These are phyloP conservation scores for Cucumis variabilis DNA, from an alignment of 331 rosid species.

Conservation along the genomic window DNA sequence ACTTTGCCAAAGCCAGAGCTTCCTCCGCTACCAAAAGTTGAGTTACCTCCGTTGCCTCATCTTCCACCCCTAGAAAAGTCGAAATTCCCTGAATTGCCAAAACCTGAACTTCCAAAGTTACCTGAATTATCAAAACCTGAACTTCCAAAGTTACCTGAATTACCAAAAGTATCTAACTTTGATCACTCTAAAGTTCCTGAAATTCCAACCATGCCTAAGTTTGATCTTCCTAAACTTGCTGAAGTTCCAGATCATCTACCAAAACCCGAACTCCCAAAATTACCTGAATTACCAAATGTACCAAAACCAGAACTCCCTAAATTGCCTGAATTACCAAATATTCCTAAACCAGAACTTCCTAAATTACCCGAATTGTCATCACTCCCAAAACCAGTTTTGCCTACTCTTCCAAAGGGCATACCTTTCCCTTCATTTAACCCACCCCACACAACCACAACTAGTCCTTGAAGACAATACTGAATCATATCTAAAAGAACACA, in stretches of 20 bases:
- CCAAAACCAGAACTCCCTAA: neutral
- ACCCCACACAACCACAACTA: neutral
- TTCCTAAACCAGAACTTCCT: neutral
- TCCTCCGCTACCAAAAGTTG: neutral
- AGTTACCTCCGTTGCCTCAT: neutral
- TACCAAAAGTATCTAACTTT: neutral
- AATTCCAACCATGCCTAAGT: neutral
- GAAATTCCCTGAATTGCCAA: neutral
- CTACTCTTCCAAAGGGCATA: neutral
- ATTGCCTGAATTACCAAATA: neutral
- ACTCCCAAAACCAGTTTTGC: neutral
- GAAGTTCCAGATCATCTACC: neutral
- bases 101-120: neutral
- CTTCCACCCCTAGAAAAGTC: neutral
- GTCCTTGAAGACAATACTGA: neutral
- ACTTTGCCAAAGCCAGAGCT: neutral
- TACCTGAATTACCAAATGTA: neutral
- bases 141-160: neutral
- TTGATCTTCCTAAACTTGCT: neutral
- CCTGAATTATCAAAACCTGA: neutral
- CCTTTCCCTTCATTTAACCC: slow-evolving; percentile 23
- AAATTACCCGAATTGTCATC: neutral
- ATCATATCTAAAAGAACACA: too few species aligned
- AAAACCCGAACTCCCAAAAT: neutral
- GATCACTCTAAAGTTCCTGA: neutral